phyloP scores from a whole-genome alignment of 768 basidiomycete genomes.

The Infundibulicybe gibba region DNA sequence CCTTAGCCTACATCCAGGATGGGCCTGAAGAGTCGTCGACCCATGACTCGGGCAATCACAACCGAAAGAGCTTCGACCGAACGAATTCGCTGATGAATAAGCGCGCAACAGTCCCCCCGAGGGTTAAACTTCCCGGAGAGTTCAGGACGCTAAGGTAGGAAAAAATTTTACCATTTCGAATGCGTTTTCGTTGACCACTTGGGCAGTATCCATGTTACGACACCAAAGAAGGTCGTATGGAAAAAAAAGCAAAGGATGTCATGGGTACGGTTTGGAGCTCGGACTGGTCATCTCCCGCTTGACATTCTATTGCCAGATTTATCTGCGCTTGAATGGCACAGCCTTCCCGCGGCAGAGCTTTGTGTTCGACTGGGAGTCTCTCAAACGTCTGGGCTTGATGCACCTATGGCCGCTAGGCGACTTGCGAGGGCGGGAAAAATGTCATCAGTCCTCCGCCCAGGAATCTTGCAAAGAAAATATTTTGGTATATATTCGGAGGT shows the following conservation, averaged over 20 bases:
- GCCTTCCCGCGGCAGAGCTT: constrained; percentile 33
- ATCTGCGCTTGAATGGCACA: constrained; percentile 45
- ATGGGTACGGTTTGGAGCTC: constrained; percentile 6
- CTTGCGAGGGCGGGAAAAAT: constrained; percentile 44
- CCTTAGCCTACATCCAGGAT: no score
- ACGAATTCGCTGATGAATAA: constrained; percentile 5
- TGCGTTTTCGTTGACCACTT: background rate
- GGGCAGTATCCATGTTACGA: constrained; percentile 21
- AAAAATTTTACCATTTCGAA: background rate
- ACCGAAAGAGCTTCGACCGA: background rate
- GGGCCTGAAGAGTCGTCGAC: no score
- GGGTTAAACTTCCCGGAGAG: constrained; percentile 15
- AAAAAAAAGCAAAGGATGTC: constrained; percentile 5
- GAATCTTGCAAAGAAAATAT: constrained; percentile 37
- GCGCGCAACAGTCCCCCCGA: constrained; percentile 9
- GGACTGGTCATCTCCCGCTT: background rate
- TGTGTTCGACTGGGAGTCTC: constrained; percentile 41
- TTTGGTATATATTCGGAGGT: constrained; percentile 51
- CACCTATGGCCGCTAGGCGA: constrained; percentile 42
- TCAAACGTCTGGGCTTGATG: constrained; percentile 44
- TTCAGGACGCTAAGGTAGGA: constrained; percentile 19
- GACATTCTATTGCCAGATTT: constrained; percentile 23
- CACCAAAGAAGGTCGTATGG: constrained; percentile 14
- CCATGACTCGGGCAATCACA: no score
- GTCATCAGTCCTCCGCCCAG: constrained; percentile 44